Percentiles rank a stretch among this genome's conserved stretches.
phyloP scores from a whole-genome alignment of 1,284 basidiomycete genomes.

The Entoloma clypeatum region DNA sequence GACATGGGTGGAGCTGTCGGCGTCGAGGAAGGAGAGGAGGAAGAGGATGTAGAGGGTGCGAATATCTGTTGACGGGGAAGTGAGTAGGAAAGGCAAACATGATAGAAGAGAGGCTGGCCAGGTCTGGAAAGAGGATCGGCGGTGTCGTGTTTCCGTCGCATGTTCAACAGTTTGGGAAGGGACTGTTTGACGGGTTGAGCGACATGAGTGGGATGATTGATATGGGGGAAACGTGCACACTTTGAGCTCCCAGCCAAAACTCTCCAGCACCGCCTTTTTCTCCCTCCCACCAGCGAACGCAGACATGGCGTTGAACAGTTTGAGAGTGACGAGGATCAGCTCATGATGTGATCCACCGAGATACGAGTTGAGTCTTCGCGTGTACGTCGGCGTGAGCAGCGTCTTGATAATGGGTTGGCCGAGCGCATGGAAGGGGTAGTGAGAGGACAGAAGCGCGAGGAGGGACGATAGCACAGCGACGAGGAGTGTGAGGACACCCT shows the following conservation, averaged over 20 bases:
- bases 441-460: slow-evolving; percentile 55
- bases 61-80: slow-evolving; percentile 50
- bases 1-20: slow-evolving; percentile 41
- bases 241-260: slow-evolving; percentile 75
- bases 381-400: slow-evolving; percentile 51
- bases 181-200: slow-evolving; percentile 38
- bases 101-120: slow-evolving; percentile 36
- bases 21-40: slow-evolving; percentile 64
- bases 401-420: slow-evolving; percentile 58
- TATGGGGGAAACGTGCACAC: slow-evolving; percentile 30
- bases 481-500: slow-evolving; percentile 45
- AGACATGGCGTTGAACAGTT: slow-evolving; percentile 57
- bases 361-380: slow-evolving; percentile 54
- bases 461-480: slow-evolving; percentile 53
- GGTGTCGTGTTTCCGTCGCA: slow-evolving; percentile 54
- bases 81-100: background rate
- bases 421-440: slow-evolving; percentile 59
- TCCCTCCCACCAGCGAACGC: slow-evolving; percentile 62
- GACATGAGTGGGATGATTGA: slow-evolving; percentile 5
- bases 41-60: slow-evolving; percentile 66
- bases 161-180: slow-evolving; percentile 60
- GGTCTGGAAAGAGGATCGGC: slow-evolving; percentile 48
- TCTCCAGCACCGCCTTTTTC: slow-evolving; percentile 54
- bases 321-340: slow-evolving; percentile 59
- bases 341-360: slow-evolving; percentile 59